phyloP scores from a whole-genome alignment of 768 basidiomycete species.

The Hebeloma cylindrosporum region DNA sequence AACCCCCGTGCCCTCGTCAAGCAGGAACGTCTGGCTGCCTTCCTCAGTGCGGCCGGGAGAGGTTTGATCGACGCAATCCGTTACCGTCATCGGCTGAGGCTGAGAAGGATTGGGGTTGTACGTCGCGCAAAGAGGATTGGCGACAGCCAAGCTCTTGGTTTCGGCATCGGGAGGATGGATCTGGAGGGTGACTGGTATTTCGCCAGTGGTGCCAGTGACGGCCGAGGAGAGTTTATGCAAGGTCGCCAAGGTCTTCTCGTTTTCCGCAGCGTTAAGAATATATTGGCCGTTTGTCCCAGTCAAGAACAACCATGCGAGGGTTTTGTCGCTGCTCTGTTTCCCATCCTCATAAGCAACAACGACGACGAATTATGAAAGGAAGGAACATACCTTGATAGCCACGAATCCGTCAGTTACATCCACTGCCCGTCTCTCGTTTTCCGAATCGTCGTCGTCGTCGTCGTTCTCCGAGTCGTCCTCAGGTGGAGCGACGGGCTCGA shows the following conservation, averaged over 20 bases:
- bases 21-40: conserved; percentile 61
- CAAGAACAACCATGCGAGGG: conserved; percentile 23
- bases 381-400: conserved; percentile 46
- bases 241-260: conserved; percentile 44
- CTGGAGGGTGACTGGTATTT: conserved; percentile 40
- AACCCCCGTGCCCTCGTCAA: conserved; percentile 44
- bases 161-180: conserved; percentile 17
- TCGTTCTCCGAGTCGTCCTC: conserved; percentile 1
- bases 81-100: conserved; percentile 51
- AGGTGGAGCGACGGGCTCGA: no score
- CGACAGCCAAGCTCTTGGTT: no score
- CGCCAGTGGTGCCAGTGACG: conserved; percentile 12
- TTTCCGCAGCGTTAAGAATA: conserved; percentile 49
- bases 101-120: conserved; percentile 52
- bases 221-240: conserved; percentile 29
- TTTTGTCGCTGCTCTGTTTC: conserved; percentile 11
- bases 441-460: conserved; percentile 8
- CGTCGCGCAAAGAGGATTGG: conserved; percentile 56
- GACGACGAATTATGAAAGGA: not conserved
- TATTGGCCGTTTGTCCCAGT: conserved; percentile 29
- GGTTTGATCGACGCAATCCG: conserved; percentile 36
- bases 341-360: not conserved
- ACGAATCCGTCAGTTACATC: no score
- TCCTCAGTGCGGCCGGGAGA: conserved; percentile 20
- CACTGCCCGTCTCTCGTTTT: conserved; percentile 25